Base-by-base conservation (phyloP, 2,329 filamentous ascomycete species). In the Aspergillus quadrilineatus region DNA sequence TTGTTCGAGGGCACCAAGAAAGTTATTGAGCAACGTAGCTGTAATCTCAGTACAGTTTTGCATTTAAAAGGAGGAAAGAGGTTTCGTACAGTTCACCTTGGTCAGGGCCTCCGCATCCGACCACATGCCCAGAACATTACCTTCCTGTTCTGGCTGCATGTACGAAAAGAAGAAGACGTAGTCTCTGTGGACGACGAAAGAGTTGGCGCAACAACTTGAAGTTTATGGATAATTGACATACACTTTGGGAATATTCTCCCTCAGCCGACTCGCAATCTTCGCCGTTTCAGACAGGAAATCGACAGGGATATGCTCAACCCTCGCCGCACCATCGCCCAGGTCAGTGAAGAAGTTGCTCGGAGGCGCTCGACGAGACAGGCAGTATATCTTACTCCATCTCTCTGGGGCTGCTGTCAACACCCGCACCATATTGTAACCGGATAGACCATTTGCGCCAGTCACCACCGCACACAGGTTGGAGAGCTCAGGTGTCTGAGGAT, bases 351-450 rank as follows among this genome's bases (percentile, higher is more conserved):
- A 52, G 17, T 52, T 52, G 15, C 10, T 22, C 4, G 50, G 50
- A 10, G 50, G 30, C 9, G 41, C 14, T 7, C 50, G 17, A 3
- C 50, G 50, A 22, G 50, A 52, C 1, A 52, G 15, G 43, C 50
- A 52, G n/a, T 52, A 52, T 2, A 52, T 52, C 30, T 45, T 44
- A 12, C 41, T 52, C 50, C 50, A 52, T n/a, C 50, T 28, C 17
- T 52, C 41, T 8, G 50, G 50, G 0, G 50, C 50, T 12, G 50
- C 50, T 3, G 50, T n/a, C 5, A 52, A 17, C 4, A 43, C 39
- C 6, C 41, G 39, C 4, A 52, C 50, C 39, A 52, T 52, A 36
- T 52, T 39, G 17, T 52, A 52, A 6, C 50, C 50, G 12, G 39
- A 52, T 14, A 52, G 29, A 4, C 50, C 50, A 51, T 52, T 52